Evolutionary conservation across 768 basidiomycete species (phyloP).

Genomic region (Psilocybe tampanensis): DNA sequence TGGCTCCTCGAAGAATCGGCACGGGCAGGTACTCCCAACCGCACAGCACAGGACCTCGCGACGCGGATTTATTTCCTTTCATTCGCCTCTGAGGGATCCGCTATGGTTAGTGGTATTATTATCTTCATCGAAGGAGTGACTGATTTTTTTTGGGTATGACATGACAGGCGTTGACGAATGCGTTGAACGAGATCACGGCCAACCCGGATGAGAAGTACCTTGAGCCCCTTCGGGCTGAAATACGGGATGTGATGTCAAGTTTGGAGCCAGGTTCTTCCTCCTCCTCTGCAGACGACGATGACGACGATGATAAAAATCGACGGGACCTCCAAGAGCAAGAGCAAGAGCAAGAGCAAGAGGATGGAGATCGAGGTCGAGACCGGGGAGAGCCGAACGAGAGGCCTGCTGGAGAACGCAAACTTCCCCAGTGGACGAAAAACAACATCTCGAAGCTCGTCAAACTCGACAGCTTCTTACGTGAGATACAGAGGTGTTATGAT

Average conservation of each 20-base stretch:
- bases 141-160: neutral
- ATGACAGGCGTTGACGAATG: conserved; percentile 36
- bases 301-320: neutral
- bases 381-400: neutral
- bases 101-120: conserved; percentile 37
- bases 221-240: conserved; percentile 40
- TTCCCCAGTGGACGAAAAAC: conserved; percentile 34
- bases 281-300: no score
- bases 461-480: conserved; percentile 53
- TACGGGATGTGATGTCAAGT: conserved; percentile 25
- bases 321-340: no score
- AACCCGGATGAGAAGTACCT: conserved; percentile 28
- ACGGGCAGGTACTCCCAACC: conserved; percentile 24
- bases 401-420: no score
- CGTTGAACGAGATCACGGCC: conserved; percentile 36
- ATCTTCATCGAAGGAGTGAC: neutral
- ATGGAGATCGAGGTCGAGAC: no score
- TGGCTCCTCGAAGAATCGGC: conserved; percentile 42
- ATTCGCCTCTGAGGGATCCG: conserved; percentile 38
- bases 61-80: conserved; percentile 36
- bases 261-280: conserved; percentile 22
- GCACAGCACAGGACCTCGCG: conserved; percentile 26
- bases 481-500: conserved; percentile 37
- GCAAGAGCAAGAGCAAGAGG: no score
- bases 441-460: conserved; percentile 39